Conservation (phyloP, 148 eudicot genomes). For the Beta vulgaris region DNA sequence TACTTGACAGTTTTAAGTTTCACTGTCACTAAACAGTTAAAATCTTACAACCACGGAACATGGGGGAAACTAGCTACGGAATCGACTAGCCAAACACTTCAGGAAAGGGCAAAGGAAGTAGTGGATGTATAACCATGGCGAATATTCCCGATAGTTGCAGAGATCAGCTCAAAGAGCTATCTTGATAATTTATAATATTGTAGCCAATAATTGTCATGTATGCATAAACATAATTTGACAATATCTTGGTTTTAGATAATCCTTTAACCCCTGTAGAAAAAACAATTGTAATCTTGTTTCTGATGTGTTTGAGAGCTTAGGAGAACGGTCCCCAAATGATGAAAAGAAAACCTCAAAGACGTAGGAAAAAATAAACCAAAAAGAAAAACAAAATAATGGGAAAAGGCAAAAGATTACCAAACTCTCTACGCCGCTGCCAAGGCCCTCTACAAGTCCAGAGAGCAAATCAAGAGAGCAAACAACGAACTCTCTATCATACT, state of each 20-base stretch:
- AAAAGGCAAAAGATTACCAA: constrained; percentile 51
- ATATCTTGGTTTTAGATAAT: not conserved
- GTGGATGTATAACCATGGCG: no score
- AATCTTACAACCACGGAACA: no score
- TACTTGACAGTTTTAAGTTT: no score
- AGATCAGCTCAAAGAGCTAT: no score
- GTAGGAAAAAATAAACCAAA: not conserved
- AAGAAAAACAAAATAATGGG: not conserved
- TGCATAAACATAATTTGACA: not conserved
- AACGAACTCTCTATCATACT: constrained; percentile 79
- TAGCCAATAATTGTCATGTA: not conserved
- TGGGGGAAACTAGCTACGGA: no score
- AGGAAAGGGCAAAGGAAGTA: no score
- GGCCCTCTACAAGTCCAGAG: constrained; percentile 94
- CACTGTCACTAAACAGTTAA: no score
- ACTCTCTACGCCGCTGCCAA: constrained; percentile 91
- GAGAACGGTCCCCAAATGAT: not conserved
- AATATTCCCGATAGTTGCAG: no score
- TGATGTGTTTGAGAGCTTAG: not conserved
- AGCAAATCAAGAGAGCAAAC: constrained; percentile 90
- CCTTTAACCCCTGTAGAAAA: not conserved
- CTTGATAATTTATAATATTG: no score
- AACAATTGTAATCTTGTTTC: not conserved
- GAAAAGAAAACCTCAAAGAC: not conserved
- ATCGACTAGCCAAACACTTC: no score